Base-by-base conservation (phyloP, 75 land plant species). In the Selaginella tamariscina region DNA sequence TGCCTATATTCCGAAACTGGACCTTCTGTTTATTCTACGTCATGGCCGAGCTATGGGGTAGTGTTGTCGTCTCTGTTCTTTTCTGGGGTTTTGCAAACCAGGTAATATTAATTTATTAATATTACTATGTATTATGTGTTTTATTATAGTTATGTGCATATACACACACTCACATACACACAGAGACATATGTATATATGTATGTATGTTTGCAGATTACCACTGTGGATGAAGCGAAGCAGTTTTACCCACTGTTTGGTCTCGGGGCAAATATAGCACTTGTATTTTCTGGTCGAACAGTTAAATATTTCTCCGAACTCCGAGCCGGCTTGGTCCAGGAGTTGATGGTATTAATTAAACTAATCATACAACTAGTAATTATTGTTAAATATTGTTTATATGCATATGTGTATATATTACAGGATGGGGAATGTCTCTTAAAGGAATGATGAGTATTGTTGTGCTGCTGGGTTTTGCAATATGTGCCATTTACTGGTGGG, bases 31-130 rank as follows among this genome's bases (percentile, higher is more conserved):
- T 95, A 71, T 95, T 95, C 77, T 95, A 95, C 75, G 99, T 95
- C 77, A 95, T 95, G 99, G 96, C 99, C 56, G 99, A 95, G 75
- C 78, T 95, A 1, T 95, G 99, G 99, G 99, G 99, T 9, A 90
- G 96, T 72, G 99, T 95, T 56, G 99, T 95, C 24, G 78, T 95
- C 24, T 95, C 99, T 0, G 96, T 95, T 28, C 97, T 95, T 54
- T 95, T 95, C 64, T 95, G 99, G 99, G 99, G 99, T 0, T 90
- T 90, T 77, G 99, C 99, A 28, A 95, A 95, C 81, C 99, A 95
- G 99, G 99, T 95, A 55, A 23, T 68, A 27, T 33, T 33, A 24
- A n/a, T 69, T 22, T n/a, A n/a, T n/a, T n/a, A n/a, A n/a, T n/a
- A 5, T 59, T 59, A 23, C 23, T 8, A 8, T 21, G 26, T 21